Percentiles rank a stretch among this genome's conserved stretches.
These are phyloP conservation scores for Kodamaea nitidulidarum DNA, from an alignment of 805 yeast genomes.

Conservation along the genomic window DNA sequence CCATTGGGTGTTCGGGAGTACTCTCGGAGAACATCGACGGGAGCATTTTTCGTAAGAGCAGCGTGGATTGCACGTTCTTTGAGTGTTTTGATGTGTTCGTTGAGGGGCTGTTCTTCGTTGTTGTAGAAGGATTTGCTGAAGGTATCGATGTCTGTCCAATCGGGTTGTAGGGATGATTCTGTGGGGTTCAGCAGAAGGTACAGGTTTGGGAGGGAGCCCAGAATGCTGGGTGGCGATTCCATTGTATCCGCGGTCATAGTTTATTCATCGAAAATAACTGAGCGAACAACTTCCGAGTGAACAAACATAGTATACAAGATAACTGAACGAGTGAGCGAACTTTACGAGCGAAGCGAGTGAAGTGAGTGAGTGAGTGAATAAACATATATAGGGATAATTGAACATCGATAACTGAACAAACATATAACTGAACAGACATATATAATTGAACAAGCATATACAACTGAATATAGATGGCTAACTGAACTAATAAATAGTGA, in stretches of 20 bases:
- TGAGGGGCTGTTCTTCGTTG: slow-evolving; percentile 36
- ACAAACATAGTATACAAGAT: too few species aligned
- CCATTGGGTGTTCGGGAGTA: slow-evolving; percentile 47
- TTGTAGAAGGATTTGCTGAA: slow-evolving; percentile 45
- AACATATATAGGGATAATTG: too few species aligned
- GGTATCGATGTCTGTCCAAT: slow-evolving; percentile 47
- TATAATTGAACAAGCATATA: too few species aligned
- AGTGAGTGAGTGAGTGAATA: too few species aligned
- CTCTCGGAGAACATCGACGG: slow-evolving; percentile 21
- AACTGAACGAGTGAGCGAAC: too few species aligned
- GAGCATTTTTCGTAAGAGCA: slow-evolving; percentile 23
- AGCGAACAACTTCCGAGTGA: too few species aligned
- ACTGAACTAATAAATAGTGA: too few species aligned
- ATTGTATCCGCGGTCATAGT: slow-evolving; percentile 2
- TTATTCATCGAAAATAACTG: too few species aligned
- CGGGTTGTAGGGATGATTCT: slow-evolving; percentile 20
- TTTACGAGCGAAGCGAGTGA: too few species aligned
- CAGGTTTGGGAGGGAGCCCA: slow-evolving; percentile 1
- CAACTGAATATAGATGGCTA: too few species aligned
- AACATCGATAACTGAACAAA: too few species aligned
- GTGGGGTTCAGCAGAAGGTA: slow-evolving; percentile 5
- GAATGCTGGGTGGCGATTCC: background rate
- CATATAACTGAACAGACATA: too few species aligned
- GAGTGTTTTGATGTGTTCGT: slow-evolving; percentile 33
- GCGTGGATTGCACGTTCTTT: slow-evolving; percentile 37